Percentiles rank a stretch among this genome's conserved stretches.
Evolutionary conservation across 1,284 basidiomycete species (phyloP).

Genomic region (Sphaerobolus stellatus): DNA sequence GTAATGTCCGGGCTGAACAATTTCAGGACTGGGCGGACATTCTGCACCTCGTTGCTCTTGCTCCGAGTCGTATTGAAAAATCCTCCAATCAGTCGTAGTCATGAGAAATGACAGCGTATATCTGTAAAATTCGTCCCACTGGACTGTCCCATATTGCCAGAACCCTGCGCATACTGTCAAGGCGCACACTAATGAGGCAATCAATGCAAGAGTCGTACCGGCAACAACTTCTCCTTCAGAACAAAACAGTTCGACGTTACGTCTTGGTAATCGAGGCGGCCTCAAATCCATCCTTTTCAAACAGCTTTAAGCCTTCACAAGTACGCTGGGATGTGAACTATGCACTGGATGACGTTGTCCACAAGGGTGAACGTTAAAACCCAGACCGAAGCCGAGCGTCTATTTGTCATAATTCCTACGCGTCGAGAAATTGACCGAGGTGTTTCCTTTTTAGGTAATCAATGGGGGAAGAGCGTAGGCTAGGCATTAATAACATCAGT

Average conservation of each 20-base stretch:
- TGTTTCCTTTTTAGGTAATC: too few species aligned
- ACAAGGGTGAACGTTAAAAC: too few species aligned
- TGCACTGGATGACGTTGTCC: too few species aligned
- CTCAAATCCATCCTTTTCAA: too few species aligned
- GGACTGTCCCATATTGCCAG: conserved; percentile 2
- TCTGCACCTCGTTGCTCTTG: background rate
- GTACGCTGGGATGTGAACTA: too few species aligned
- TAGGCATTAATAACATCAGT: too few species aligned
- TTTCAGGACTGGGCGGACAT: background rate
- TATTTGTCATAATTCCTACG: too few species aligned
- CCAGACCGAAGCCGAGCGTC: too few species aligned
- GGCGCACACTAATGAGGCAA: background rate
- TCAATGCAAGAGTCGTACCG: background rate
- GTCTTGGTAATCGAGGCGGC: too few species aligned
- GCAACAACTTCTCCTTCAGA: conserved; percentile 3
- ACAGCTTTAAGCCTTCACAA: too few species aligned
- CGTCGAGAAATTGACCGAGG: too few species aligned
- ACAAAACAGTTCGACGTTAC: background rate
- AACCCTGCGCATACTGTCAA: background rate
- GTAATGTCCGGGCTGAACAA: background rate
- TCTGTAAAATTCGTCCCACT: conserved; percentile 2
- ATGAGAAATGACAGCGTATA: background rate
- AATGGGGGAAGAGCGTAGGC: too few species aligned
- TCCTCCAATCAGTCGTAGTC: background rate
- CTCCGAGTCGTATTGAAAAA: conserved; percentile 1